phyloP scores from a whole-genome alignment of 1,284 basidiomycete species.

The Xerocomus minutiporus region DNA sequence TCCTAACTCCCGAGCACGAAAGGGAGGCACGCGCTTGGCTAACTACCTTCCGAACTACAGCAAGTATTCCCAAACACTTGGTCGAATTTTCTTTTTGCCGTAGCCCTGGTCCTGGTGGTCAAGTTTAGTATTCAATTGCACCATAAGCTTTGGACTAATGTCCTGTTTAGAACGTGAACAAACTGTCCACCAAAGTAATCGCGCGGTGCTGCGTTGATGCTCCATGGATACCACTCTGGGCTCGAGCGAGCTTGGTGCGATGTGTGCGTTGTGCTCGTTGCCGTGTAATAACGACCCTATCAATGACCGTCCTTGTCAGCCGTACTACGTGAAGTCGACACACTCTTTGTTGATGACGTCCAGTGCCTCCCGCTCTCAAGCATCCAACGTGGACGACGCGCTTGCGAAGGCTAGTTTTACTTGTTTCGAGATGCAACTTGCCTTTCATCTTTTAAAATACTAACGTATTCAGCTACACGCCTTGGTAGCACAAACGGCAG shows the following conservation, averaged over 20 bases:
- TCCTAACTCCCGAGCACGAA: conserved; percentile 16
- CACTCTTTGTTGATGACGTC: conserved; percentile 65
- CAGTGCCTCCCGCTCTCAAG: conserved; percentile 64
- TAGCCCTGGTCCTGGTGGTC: conserved; percentile 76
- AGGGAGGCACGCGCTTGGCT: conserved; percentile 50
- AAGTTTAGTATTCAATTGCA: conserved; percentile 41
- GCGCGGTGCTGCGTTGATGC: conserved; percentile 52
- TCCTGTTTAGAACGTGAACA: conserved; percentile 71
- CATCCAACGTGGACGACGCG: conserved; percentile 68
- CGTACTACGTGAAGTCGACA: conserved; percentile 61
- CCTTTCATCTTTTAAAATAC: neutral
- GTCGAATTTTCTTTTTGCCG: conserved; percentile 65
- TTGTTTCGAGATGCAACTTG: neutral
- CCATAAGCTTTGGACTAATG: neutral
- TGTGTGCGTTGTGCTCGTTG: conserved; percentile 37
- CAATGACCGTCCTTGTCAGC: conserved; percentile 36
- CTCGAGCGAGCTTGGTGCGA: conserved; percentile 43
- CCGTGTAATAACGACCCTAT: neutral
- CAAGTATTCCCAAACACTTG: conserved; percentile 41
- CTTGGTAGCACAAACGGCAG: conserved; percentile 47
- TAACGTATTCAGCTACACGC: conserved; percentile 47
- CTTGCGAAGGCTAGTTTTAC: conserved; percentile 52
- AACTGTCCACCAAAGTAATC: conserved; percentile 74
- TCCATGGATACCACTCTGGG: conserved; percentile 69
- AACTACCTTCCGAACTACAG: conserved; percentile 38